Conservation (phyloP, 2,329 filamentous ascomycete species). For the Alternaria gaisen region DNA sequence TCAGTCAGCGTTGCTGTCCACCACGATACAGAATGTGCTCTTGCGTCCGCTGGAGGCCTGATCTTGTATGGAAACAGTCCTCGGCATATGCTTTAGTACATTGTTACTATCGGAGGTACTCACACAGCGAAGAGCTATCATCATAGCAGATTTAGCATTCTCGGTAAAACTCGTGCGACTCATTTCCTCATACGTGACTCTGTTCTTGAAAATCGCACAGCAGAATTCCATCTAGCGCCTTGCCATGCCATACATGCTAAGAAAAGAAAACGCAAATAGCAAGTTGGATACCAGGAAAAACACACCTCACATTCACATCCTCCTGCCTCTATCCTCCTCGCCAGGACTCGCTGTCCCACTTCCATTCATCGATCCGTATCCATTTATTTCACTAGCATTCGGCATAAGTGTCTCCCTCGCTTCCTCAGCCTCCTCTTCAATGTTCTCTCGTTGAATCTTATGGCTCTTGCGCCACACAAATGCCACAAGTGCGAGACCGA, state of each 20-base stretch:
- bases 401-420: conserved; percentile 50
- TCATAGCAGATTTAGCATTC: too few species aligned
- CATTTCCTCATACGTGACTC: neutral
- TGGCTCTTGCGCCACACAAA: conserved; percentile 68
- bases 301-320: conserved; percentile 8
- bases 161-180: too few species aligned
- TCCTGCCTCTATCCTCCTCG: conserved; percentile 33
- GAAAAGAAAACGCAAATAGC: neutral
- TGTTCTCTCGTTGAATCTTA: conserved; percentile 50
- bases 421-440: conserved; percentile 48
- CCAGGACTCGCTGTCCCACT: conserved; percentile 20
- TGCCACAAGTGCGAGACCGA: conserved; percentile 71
- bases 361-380: conserved; percentile 35
- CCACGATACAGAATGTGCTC: too few species aligned
- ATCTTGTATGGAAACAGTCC: too few species aligned
- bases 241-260: conserved; percentile 12
- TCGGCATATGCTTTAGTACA: too few species aligned
- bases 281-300: neutral
- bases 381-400: conserved; percentile 31
- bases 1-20: too few species aligned
- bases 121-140: neutral
- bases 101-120: neutral
- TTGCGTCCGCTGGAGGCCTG: too few species aligned
- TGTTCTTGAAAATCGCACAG: too few species aligned
- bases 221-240: conserved; percentile 15